A percentile compares a stretch with the other conserved stretches of the same genome.
Conservation (phyloP, 116 monocot genomes). For the Zostera marina region DNA sequence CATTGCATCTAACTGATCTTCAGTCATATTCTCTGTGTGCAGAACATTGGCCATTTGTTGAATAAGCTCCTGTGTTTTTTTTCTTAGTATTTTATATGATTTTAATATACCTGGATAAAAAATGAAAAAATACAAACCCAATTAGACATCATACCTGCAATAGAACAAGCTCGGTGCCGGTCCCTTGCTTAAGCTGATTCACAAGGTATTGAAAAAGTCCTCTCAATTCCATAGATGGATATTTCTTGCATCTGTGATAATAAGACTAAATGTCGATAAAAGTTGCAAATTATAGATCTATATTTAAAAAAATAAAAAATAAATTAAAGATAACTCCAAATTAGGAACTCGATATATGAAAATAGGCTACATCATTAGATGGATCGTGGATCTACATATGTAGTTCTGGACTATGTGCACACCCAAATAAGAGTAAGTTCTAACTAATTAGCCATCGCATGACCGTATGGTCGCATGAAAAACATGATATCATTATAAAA, state of each 20-base stretch:
- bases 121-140: background rate
- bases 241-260: slow-evolving; percentile 80
- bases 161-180: slow-evolving; percentile 82
- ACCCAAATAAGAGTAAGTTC: no score
- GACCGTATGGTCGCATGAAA: no score
- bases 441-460: no score
- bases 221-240: slow-evolving; percentile 91
- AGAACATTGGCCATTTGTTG: slow-evolving; percentile 99
- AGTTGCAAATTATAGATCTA: background rate
- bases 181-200: slow-evolving; percentile 80
- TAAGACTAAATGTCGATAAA: background rate
- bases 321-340: background rate
- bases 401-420: no score
- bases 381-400: no score
- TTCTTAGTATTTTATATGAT: background rate
- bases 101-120: background rate
- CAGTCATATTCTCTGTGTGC: slow-evolving; percentile 96
- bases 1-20: slow-evolving; percentile 97
- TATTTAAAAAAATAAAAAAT: background rate
- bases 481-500: no score
- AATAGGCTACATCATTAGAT: no score
- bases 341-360: background rate
- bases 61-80: slow-evolving; percentile 57
- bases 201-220: slow-evolving; percentile 97
- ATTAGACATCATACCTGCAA: slow-evolving; percentile 40